Percentiles rank a stretch among this genome's conserved stretches.
These are phyloP conservation scores for Colletotrichum liaoningense DNA, from an alignment of 2,329 filamentous ascomycete species.

Conservation along the genomic window DNA sequence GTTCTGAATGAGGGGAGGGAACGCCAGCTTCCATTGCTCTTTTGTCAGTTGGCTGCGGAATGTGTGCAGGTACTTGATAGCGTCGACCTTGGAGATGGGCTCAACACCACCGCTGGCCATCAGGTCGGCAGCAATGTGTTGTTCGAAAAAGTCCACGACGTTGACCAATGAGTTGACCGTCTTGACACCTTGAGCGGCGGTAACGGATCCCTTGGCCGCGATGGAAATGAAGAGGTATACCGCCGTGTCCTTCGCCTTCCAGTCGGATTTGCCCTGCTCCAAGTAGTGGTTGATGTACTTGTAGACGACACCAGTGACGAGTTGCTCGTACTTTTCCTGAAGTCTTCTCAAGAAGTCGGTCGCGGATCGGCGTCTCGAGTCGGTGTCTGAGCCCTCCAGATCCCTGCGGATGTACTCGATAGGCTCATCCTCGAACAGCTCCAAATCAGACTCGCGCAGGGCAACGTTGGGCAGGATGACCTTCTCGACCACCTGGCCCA, in stretches of 20 bases:
- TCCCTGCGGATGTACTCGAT: constrained; percentile 98
- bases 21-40: constrained; percentile 90
- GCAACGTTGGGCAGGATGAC: constrained; percentile 94
- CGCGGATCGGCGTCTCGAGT: constrained; percentile 90
- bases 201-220: constrained; percentile 90
- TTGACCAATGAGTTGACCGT: constrained; percentile 89
- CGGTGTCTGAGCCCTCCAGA: constrained; percentile 94
- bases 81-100: constrained; percentile 94
- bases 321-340: constrained; percentile 86
- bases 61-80: constrained; percentile 97
- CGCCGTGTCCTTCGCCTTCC: constrained; percentile 99
- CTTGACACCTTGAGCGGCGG: constrained; percentile 89
- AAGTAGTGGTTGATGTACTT: constrained; percentile 91
- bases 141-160: constrained; percentile 95
- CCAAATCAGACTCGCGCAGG: constrained; percentile 91
- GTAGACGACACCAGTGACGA: constrained; percentile 88
- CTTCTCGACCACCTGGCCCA: constrained; percentile 93
- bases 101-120: constrained; percentile 76
- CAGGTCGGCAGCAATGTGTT: constrained; percentile 90
- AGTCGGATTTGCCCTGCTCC: constrained; percentile 82
- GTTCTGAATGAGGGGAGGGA: constrained; percentile 91
- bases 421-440: constrained; percentile 97
- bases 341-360: constrained; percentile 94
- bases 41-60: constrained; percentile 96
- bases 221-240: constrained; percentile 96